phyloP scores from a whole-genome alignment of 352 stramenopile species.

The Pythium guiyangense region DNA sequence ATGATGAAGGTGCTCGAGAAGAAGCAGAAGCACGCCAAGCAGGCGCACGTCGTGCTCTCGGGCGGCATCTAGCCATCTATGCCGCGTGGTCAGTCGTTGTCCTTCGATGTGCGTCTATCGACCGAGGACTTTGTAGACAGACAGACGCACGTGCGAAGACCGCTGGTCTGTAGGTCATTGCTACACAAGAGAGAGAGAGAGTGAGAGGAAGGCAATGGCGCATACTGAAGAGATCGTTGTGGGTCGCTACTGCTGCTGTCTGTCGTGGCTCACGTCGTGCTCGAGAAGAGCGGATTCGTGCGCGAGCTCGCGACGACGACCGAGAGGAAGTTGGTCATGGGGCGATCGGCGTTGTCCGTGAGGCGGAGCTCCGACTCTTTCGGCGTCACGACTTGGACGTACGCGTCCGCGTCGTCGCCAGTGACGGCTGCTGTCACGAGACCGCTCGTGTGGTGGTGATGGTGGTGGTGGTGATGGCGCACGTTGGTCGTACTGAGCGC shows the following conservation, averaged over 20 bases:
- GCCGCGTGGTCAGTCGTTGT: too few relatives aligned
- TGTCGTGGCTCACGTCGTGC: too few relatives aligned
- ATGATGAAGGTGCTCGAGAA: conserved; percentile 86
- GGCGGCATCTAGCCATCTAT: conserved; percentile 59
- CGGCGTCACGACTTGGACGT: conserved; percentile 35
- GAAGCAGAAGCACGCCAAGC: conserved; percentile 76
- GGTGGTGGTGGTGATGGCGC: background rate
- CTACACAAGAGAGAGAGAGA: too few relatives aligned
- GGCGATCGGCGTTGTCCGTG: conserved; percentile 23
- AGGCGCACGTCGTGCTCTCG: conserved; percentile 82
- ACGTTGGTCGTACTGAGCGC: background rate
- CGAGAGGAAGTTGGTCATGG: conserved; percentile 37
- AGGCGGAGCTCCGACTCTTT: conserved; percentile 36
- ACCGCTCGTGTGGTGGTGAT: background rate
- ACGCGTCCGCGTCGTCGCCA: too few relatives aligned
- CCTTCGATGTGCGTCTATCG: too few relatives aligned
- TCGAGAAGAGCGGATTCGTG: conserved; percentile 48
- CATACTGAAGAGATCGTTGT: too few relatives aligned
- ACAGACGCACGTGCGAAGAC: too few relatives aligned
- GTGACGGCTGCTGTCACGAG: too few relatives aligned
- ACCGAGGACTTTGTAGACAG: too few relatives aligned
- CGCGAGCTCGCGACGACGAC: conserved; percentile 55
- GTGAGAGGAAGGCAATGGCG: too few relatives aligned
- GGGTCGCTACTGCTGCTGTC: too few relatives aligned
- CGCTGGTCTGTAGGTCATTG: too few relatives aligned